Conservation (phyloP, 148 eudicot genomes). For the Chenopodium formosanum region DNA sequence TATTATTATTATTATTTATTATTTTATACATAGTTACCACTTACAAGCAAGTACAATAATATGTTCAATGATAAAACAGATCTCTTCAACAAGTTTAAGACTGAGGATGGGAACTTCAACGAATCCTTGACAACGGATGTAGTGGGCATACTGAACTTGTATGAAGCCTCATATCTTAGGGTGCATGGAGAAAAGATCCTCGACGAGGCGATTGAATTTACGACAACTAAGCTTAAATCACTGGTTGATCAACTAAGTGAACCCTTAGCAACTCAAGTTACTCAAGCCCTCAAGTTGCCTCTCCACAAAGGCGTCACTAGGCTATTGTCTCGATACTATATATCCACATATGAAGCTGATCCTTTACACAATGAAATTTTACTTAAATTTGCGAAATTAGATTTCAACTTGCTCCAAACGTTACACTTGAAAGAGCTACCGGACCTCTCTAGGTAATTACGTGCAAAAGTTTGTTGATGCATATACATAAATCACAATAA, state of each 20-base stretch:
- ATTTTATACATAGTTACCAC: too few species aligned
- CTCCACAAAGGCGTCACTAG: slow-evolving; percentile 39
- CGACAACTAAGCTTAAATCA: slow-evolving; percentile 13
- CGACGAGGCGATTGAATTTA: slow-evolving; percentile 29
- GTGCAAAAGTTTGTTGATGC: too few species aligned
- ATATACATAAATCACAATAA: too few species aligned
- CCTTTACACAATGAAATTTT: slow-evolving; percentile 26
- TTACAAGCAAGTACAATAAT: not conserved
- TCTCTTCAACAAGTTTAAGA: slow-evolving; percentile 25
- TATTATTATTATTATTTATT: too few species aligned
- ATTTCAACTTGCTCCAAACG: slow-evolving; percentile 1
- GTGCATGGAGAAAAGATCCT: slow-evolving; percentile 28
- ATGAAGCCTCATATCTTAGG: slow-evolving; percentile 32
- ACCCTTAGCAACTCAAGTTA: slow-evolving; percentile 18
- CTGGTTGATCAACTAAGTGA: not conserved
- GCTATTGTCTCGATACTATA: slow-evolving; percentile 40
- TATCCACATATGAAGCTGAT: slow-evolving; percentile 38
- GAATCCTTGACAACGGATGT: slow-evolving; percentile 19
- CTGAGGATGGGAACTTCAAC: slow-evolving; percentile 24
- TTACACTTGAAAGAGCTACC: slow-evolving; percentile 38
- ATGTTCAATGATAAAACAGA: slow-evolving; percentile 1
- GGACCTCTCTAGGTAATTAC: slow-evolving; percentile 32
- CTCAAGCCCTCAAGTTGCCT: slow-evolving; percentile 38
- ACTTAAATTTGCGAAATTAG: slow-evolving; percentile 36
- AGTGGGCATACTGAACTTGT: slow-evolving; percentile 29